These are phyloP conservation scores for Saccharomycopsis lassenensis DNA, from an alignment of 805 yeast species.

Conservation along the genomic window DNA sequence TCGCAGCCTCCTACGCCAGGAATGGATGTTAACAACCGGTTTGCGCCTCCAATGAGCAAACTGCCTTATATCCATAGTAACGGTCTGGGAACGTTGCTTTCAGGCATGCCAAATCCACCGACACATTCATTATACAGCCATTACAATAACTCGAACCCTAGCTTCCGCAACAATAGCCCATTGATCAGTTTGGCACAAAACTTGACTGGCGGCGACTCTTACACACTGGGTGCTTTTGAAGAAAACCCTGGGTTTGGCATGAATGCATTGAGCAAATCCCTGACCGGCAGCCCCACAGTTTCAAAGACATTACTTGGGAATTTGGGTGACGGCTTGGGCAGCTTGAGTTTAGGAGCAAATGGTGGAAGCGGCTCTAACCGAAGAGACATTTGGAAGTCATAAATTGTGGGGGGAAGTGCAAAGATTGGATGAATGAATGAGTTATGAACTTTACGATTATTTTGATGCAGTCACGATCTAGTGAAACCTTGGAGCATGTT, in stretches of 20 bases:
- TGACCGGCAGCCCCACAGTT: conserved; percentile 1
- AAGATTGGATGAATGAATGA: too few relatives aligned
- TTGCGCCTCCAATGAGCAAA: conserved; percentile 15
- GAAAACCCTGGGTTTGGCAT: conserved; percentile 5
- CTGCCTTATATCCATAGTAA: conserved; percentile 4
- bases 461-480: too few relatives aligned
- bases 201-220: conserved; percentile 18
- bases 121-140: conserved; percentile 16
- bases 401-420: too few relatives aligned
- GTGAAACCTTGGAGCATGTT: too few relatives aligned
- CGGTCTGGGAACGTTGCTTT: conserved; percentile 1
- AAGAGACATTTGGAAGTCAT: conserved; percentile 8
- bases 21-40: conserved; percentile 22
- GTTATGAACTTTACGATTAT: too few relatives aligned
- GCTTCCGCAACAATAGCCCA: conserved; percentile 11
- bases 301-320: conserved; percentile 11
- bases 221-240: conserved; percentile 3
- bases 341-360: conserved; percentile 11
- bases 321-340: conserved; percentile 13
- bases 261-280: conserved; percentile 4
- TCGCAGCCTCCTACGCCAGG: conserved; percentile 26
- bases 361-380: neutral
- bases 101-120: neutral
- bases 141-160: conserved; percentile 17
- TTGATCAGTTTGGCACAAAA: conserved; percentile 16